phyloP scores from a whole-genome alignment of 371 early-diverging fungal species.

The Mucor plumbeus region DNA sequence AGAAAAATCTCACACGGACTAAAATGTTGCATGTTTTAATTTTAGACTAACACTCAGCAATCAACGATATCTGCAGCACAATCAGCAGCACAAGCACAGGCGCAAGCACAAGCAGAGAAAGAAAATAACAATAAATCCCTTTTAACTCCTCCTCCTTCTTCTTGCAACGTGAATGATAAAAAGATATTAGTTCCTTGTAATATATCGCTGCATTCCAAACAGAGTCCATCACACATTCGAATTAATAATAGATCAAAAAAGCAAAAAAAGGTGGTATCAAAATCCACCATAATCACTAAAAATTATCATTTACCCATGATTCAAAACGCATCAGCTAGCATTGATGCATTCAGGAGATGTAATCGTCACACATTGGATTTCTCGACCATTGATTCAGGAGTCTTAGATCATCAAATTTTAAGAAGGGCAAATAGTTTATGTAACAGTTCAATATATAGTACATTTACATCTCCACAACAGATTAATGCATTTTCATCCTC shows the following conservation, averaged over 20 bases:
- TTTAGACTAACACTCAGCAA: slow-evolving; percentile 9
- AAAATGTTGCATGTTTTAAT: slow-evolving; percentile 7
- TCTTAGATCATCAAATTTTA: background rate
- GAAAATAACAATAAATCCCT: slow-evolving; percentile 17
- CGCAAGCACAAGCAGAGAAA: background rate
- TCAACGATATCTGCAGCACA: background rate
- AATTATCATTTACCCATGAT: background rate
- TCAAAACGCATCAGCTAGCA: slow-evolving; percentile 1
- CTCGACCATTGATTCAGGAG: slow-evolving; percentile 2
- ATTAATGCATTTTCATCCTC: background rate
- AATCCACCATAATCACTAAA: slow-evolving; percentile 4
- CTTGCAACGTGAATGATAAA: background rate
- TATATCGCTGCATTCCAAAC: slow-evolving; percentile 23
- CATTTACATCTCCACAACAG: slow-evolving; percentile 8
- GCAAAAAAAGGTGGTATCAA: slow-evolving; percentile 11
- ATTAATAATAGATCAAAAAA: background rate
- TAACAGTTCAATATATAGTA: slow-evolving; percentile 20
- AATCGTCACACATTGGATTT: slow-evolving; percentile 17
- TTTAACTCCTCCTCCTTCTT: slow-evolving; percentile 2
- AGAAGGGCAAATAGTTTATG: slow-evolving; percentile 23
- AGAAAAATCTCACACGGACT: background rate
- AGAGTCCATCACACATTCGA: slow-evolving; percentile 3
- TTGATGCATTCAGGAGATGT: slow-evolving; percentile 11
- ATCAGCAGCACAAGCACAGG: background rate
- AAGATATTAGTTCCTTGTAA: slow-evolving; percentile 11